These are phyloP conservation scores for Trypanosoma mega DNA, from an alignment of 208 protist genomes.

Conservation along the genomic window DNA sequence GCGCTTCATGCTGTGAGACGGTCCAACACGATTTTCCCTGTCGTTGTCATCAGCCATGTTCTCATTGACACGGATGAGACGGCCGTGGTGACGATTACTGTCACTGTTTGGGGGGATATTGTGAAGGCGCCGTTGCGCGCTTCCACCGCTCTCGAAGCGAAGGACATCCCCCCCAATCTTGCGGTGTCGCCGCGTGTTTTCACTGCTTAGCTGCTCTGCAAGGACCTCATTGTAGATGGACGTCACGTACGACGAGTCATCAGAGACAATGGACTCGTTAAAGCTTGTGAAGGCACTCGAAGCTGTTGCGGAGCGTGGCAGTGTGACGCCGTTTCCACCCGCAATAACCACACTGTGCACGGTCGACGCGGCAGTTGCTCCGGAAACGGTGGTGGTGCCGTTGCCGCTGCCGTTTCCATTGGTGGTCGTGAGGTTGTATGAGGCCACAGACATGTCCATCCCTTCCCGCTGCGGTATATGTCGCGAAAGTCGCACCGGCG, in stretches of 20 bases:
- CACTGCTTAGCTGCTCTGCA: slow-evolving; percentile 61
- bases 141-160: slow-evolving; percentile 21
- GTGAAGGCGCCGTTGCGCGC: not conserved
- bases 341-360: not conserved
- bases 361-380: not conserved
- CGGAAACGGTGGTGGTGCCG: not conserved
- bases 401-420: not conserved
- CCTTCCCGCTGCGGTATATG: slow-evolving; percentile 85
- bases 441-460: slow-evolving; percentile 75
- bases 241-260: slow-evolving; percentile 78
- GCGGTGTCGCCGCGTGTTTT: slow-evolving; percentile 18
- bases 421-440: slow-evolving; percentile 59
- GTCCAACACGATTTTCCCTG: not conserved
- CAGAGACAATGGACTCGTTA: slow-evolving; percentile 76
- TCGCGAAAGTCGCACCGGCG: slow-evolving; percentile 61
- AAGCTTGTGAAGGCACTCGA: slow-evolving; percentile 58
- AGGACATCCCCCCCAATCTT: slow-evolving; percentile 33
- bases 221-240: slow-evolving; percentile 87
- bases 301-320: slow-evolving; percentile 18
- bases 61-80: no score
- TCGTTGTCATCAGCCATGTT: no score
- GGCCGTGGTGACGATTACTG: slow-evolving; percentile 15
- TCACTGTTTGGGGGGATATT: not conserved
- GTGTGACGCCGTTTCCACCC: not conserved
- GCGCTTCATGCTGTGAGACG: slow-evolving; percentile 6